Conservation (phyloP, 495 filamentous ascomycete genomes). For the Penicillium alfredii region DNA sequence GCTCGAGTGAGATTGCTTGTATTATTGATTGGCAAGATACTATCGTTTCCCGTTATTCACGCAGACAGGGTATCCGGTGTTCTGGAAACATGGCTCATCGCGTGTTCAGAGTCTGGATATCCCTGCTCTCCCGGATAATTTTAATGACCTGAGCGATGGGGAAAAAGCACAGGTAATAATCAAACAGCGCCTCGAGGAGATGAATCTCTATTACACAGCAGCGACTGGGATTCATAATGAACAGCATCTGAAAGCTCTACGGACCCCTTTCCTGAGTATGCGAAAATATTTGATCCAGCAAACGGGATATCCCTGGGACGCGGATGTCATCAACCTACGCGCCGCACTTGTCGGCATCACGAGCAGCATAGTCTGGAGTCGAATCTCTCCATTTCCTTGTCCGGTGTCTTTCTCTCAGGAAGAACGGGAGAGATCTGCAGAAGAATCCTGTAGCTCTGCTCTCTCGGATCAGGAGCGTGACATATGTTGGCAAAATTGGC, state of each 20-base stretch:
- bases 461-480: conserved; percentile 21
- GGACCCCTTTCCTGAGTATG: conserved; percentile 26
- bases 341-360: conserved; percentile 32
- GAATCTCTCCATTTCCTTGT: conserved; percentile 20
- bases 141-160: conserved; percentile 24
- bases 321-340: conserved; percentile 31
- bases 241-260: conserved; percentile 21
- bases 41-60: conserved; percentile 26
- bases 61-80: conserved; percentile 35
- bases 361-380: conserved; percentile 22
- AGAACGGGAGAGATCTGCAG: conserved; percentile 24
- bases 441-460: conserved; percentile 29
- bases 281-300: conserved; percentile 29
- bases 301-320: conserved; percentile 33
- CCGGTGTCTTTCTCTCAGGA: conserved; percentile 25
- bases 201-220: conserved; percentile 37
- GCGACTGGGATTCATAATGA: conserved; percentile 30
- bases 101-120: conserved; percentile 26
- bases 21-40: conserved; percentile 36
- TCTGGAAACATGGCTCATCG: conserved; percentile 31
- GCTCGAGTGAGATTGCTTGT: conserved; percentile 26
- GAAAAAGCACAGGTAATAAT: conserved; percentile 22
- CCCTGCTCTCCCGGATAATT: conserved; percentile 27
- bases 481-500: conserved; percentile 29
- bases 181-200: conserved; percentile 25